Evolutionary conservation across 306 rosid genomes (phyloP).

Genomic region (Lathyrus sativus): DNA sequence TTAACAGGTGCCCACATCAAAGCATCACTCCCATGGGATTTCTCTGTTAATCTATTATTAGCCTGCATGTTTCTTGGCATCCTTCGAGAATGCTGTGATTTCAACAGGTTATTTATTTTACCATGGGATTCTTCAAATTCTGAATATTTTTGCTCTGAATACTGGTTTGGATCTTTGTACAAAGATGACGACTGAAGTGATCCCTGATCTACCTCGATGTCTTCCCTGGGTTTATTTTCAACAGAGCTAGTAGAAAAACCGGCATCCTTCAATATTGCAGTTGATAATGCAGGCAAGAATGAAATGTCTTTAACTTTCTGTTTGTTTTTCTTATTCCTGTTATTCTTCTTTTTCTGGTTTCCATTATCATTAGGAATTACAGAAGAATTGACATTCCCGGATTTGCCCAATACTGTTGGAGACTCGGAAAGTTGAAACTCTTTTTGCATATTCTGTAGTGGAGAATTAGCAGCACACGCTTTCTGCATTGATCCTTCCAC

Average conservation of each 20-base stretch:
- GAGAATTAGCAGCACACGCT: conserved; percentile 49
- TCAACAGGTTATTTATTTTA: conserved; percentile 68
- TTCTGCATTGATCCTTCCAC: conserved; percentile 51
- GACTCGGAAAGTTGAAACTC: conserved; percentile 50
- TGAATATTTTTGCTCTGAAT: conserved; percentile 50
- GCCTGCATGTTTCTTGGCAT: conserved; percentile 65
- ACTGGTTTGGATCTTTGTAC: conserved; percentile 52
- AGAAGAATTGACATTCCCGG: conserved; percentile 39
- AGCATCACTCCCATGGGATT: conserved; percentile 59
- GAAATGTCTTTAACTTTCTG: conserved; percentile 59
- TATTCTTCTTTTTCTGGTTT: conserved; percentile 66
- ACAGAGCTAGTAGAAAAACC: conserved; percentile 40
- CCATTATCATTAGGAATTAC: conserved; percentile 40
- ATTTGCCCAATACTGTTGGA: conserved; percentile 36
- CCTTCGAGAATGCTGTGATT: conserved; percentile 73
- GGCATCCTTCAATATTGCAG: conserved; percentile 51
- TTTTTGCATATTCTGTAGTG: conserved; percentile 53
- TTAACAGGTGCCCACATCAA: conserved; percentile 97
- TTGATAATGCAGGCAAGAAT: conserved; percentile 38
- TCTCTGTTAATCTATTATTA: conserved; percentile 59
- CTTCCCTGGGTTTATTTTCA: conserved; percentile 10
- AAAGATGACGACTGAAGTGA: conserved; percentile 46
- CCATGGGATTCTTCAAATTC: conserved; percentile 61
- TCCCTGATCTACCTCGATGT: conserved; percentile 44
- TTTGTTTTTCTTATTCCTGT: conserved; percentile 65